Evolutionary conservation across 441 rosid genomes (phyloP).

Genomic region (Erodium texanum): DNA sequence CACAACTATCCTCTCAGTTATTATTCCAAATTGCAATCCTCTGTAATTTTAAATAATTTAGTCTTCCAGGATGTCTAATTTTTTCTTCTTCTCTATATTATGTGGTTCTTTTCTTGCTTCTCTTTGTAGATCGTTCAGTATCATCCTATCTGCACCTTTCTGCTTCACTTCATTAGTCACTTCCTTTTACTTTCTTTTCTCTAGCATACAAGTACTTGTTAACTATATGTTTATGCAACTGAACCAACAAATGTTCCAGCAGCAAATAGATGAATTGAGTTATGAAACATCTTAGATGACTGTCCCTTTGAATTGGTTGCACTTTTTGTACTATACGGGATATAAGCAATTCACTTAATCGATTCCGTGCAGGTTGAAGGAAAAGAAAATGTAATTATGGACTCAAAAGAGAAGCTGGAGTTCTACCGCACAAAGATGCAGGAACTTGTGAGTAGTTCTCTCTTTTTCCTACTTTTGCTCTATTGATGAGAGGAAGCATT

Average conservation of each 20-base stretch:
- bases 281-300: not conserved
- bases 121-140: too few relatives aligned
- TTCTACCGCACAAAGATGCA: slow-evolving; percentile 90
- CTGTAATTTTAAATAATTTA: too few relatives aligned
- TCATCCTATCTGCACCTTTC: too few relatives aligned
- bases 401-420: slow-evolving; percentile 88
- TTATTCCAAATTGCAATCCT: too few relatives aligned
- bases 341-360: slow-evolving; percentile 15
- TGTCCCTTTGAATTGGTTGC: not conserved
- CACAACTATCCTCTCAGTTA: too few relatives aligned
- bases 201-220: not conserved
- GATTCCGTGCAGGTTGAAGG: slow-evolving; percentile 43
- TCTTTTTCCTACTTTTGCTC: slow-evolving; percentile 1
- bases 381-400: slow-evolving; percentile 60
- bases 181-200: not conserved
- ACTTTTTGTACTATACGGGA: slow-evolving; percentile 2
- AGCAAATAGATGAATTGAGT: not conserved
- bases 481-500: slow-evolving; percentile 3
- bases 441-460: slow-evolving; percentile 71
- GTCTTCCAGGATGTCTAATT: too few relatives aligned
- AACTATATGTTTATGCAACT: not conserved
- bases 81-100: too few relatives aligned
- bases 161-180: too few relatives aligned
- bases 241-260: not conserved
- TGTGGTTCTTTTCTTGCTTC: too few relatives aligned